phyloP scores from a whole-genome alignment of 176 grass and related monocot species.

The Oryza officinalis region DNA sequence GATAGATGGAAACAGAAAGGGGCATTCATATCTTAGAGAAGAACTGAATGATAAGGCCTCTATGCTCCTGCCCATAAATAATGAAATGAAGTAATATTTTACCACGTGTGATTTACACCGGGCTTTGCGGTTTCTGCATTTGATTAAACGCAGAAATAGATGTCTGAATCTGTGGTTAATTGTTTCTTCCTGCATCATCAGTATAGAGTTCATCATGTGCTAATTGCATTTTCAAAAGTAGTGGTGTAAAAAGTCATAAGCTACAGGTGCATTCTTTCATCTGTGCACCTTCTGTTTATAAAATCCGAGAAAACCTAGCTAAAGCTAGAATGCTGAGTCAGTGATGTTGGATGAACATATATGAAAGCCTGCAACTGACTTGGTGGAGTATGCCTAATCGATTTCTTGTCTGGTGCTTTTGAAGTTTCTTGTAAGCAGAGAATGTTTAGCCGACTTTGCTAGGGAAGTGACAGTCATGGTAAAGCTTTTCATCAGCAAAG shows the following conservation, averaged over 20 bases:
- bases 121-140: background rate
- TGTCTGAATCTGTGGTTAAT: background rate
- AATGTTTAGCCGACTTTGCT: background rate
- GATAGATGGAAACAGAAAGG: constrained; percentile 11
- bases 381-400: background rate
- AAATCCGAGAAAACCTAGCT: background rate
- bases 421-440: background rate
- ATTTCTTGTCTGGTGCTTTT: background rate
- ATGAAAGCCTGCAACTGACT: background rate
- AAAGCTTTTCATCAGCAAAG: background rate
- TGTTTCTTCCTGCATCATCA: background rate
- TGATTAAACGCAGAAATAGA: background rate
- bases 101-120: background rate
- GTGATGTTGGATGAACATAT: background rate
- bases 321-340: background rate
- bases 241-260: background rate
- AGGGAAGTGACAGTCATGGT: too few species aligned
- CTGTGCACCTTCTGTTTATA: background rate
- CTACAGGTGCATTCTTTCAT: background rate
- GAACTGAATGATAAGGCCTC: too few species aligned
- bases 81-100: constrained; percentile 14
- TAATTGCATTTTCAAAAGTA: background rate
- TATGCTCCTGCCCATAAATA: constrained; percentile 12
- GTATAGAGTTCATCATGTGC: background rate
- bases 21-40: background rate